Evolutionary conservation across 352 stramenopile species (phyloP), one percentile per base, ranked within the genome.

Genomic region (Pseudoperonospora humuli): DNA sequence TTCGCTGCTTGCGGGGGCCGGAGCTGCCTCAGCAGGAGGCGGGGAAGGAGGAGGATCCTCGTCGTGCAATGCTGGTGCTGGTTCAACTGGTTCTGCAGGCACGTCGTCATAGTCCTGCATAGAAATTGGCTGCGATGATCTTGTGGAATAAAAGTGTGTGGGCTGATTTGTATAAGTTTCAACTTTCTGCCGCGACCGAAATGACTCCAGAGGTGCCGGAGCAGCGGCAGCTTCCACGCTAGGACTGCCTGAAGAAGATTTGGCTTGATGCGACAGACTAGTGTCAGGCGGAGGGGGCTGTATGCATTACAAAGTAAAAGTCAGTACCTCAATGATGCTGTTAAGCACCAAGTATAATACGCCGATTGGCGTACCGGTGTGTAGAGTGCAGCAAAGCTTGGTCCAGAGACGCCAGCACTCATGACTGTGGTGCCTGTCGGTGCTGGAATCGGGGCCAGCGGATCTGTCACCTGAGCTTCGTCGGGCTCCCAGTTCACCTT

Each of bases 401-500:
- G 75, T 13, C 89, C 89, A 1, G 84, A 96, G 7, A 91, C 89
- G 29, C 54, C 67, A 7, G 66, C 88, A 31, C 72, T 79, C 21
- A 50, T 54, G 25, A 98, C 80, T 5, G 78, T 93, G 23, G 76
- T 64, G 9, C 94, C 94, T 5, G 78, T 86, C 1, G 94, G 92
- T 23, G 90, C 86, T 21, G 80, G 75, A 61, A 96, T 97, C 7
- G 90, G 84, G 24, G 78, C 79, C 5, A 93, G 55, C 13, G 78
- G 77, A 45, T 96, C 78, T 5, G 68, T 52, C 49, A 95, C 81
- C 40, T 69, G 61, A 0, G 60, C 45, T 52, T 95, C 76, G 11
- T 86, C 69, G 3, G 87, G 87, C 21, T 93, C 87, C 89, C 93
- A 98, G 34, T 94, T 62, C n/a, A 98, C 85, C 9, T 96, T 84